Evolutionary conservation across 148 eudicot species (phyloP), one percentile per base, ranked within the genome.

Genomic region (Persicaria maculosa): DNA sequence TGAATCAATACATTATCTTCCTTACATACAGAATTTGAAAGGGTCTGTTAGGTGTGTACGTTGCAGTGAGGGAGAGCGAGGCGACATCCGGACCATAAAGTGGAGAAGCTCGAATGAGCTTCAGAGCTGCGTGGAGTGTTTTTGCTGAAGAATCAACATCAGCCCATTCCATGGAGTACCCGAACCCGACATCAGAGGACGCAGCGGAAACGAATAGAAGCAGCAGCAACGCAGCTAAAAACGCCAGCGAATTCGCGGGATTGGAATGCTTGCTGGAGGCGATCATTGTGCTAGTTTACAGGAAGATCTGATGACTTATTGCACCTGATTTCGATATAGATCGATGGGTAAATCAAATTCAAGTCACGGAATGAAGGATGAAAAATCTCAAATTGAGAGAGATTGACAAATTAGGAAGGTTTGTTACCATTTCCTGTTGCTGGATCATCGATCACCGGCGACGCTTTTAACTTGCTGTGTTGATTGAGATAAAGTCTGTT

Each of bases 61-160:
- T 47, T 17, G 31, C 59, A n/a, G 67, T 50, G 31, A 77, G 68
- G 50, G 45, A 17, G 20, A 71, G 74, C 47, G 1, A 9, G 8
- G 43, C 59, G 22, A 36, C 61, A 54, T 79, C 85, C 0, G 74
- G 58, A 15, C 85, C 85, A 76, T 68, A 82, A 52, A 74, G 64
- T 3, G 77, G 50, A 10, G 85, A 73, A 7, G 53, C 72, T 6
- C 68, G 62, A 72, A 76, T 61, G 43, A 82, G 82, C 12, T 53
- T 74, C 50, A 82, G 78, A 61, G 48, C 17, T 31, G 85, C 79
- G 8, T 47, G 22, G 52, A 82, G 74, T 45, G 72, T 72, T 15
- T n/a, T 36, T 1, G 50, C 78, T 4, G 52, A 75, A 10, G 72
- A 10, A 7, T 31, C 74, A 0, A 77, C 46, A 20, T 19, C 68